These are phyloP conservation scores for Poa annua DNA, from an alignment of 176 grass and related monocot species.

Conservation along the genomic window DNA sequence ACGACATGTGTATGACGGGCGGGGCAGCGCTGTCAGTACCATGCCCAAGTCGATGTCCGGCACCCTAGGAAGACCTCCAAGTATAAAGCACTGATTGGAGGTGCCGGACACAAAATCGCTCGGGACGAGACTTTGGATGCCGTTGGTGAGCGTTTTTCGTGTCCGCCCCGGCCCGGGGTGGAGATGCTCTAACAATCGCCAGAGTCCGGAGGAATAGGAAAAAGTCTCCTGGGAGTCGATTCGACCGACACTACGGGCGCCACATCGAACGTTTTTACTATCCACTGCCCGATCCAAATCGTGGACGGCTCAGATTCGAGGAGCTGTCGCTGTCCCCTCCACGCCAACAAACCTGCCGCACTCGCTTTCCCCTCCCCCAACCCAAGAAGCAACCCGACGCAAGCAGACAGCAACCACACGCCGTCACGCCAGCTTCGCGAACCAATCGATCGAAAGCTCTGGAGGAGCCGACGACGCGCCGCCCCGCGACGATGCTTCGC, in stretches of 20 bases:
- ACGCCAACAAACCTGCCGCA: conserved; percentile 48
- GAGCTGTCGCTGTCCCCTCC: conserved; percentile 38
- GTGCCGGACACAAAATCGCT: too few relatives aligned
- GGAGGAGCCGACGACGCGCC: not conserved
- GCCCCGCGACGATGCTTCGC: conserved; percentile 16
- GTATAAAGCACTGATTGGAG: too few relatives aligned
- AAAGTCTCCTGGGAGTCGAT: too few relatives aligned
- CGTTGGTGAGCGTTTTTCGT: too few relatives aligned
- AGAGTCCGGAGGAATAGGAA: too few relatives aligned
- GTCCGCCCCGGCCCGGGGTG: too few relatives aligned
- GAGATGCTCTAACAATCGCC: too few relatives aligned
- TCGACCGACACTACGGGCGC: not conserved
- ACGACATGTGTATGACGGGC: too few relatives aligned
- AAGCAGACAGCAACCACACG: conserved; percentile 38
- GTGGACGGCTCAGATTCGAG: conserved; percentile 36
- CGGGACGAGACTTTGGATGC: too few relatives aligned
- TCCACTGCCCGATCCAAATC: conserved; percentile 24
- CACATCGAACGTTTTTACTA: not conserved
- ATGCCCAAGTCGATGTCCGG: too few relatives aligned
- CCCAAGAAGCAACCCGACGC: conserved; percentile 21
- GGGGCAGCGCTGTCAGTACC: too few relatives aligned
- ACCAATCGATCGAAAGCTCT: conserved; percentile 19
- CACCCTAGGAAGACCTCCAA: too few relatives aligned
- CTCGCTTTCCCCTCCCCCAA: conserved; percentile 31
- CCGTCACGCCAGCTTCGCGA: conserved; percentile 26